Evolutionary conservation across 75 land plant species (phyloP).

Genomic region (Gnetum montanum): DNA sequence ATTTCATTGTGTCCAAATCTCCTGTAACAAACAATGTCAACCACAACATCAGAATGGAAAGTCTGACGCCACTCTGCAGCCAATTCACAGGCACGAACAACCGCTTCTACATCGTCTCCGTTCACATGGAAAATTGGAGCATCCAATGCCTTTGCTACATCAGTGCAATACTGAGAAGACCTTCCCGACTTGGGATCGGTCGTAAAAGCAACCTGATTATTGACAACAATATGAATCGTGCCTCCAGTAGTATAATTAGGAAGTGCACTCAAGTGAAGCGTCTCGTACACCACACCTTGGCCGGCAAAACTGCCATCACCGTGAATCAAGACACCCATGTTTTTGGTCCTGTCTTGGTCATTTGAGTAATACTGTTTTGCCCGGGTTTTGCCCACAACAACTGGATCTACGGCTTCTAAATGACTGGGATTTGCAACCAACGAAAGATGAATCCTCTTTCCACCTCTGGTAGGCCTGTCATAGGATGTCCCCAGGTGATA

Average conservation of each 20-base stretch:
- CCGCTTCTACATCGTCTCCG: conserved; percentile 97
- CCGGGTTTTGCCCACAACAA: conserved; percentile 92
- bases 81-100: conserved; percentile 86
- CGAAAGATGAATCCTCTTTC: conserved; percentile 82
- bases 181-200: conserved; percentile 89
- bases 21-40: conserved; percentile 90
- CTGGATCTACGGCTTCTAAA: conserved; percentile 95
- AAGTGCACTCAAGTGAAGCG: conserved; percentile 88
- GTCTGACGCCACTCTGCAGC: conserved; percentile 97
- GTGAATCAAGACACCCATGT: conserved; percentile 78
- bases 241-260: conserved; percentile 96
- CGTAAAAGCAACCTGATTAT: conserved; percentile 97
- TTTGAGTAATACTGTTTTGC: conserved; percentile 91
- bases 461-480: conserved; percentile 92
- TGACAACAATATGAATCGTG: conserved; percentile 90
- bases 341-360: conserved; percentile 66
- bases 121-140: conserved; percentile 97
- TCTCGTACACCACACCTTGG: conserved; percentile 97
- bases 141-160: conserved; percentile 94
- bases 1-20: conserved; percentile 99
- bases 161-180: conserved; percentile 94
- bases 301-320: conserved; percentile 99
- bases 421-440: conserved; percentile 97
- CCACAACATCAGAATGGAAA: conserved; percentile 90
- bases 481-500: conserved; percentile 97